phyloP scores from a whole-genome alignment of 257 asterid species.

The Mitragyna speciosa region DNA sequence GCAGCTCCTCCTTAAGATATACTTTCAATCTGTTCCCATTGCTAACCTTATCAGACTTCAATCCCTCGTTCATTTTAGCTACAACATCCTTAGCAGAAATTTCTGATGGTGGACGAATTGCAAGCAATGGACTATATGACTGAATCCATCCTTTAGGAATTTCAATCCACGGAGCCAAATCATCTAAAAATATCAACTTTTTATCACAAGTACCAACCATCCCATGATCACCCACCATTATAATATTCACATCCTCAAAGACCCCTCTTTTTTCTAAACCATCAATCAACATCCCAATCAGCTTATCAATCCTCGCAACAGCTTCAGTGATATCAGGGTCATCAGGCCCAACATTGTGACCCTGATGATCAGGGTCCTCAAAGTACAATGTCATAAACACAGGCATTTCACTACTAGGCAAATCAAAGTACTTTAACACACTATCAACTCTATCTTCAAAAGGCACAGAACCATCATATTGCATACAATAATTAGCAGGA shows the following conservation, averaged over 20 bases:
- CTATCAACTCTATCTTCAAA: conserved; percentile 68
- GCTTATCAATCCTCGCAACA: conserved; percentile 38
- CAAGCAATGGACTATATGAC: conserved; percentile 55
- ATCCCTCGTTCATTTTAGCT: conserved; percentile 61
- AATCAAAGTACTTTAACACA: conserved; percentile 60
- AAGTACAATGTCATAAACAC: conserved; percentile 63
- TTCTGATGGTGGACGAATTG: conserved; percentile 50
- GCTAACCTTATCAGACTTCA: conserved; percentile 49
- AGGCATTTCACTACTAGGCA: conserved; percentile 54
- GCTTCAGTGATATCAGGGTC: conserved; percentile 61
- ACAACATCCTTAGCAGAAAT: conserved; percentile 43
- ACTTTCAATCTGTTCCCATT: conserved; percentile 63
- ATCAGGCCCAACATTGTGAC: conserved; percentile 73
- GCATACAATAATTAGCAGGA: conserved; percentile 41
- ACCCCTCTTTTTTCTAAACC: conserved; percentile 62
- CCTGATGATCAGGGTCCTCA: conserved; percentile 79
- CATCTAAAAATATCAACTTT: conserved; percentile 58
- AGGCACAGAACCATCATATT: conserved; percentile 60
- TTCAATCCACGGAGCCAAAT: conserved; percentile 49
- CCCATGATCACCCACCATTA: conserved; percentile 75
- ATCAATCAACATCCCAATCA: conserved; percentile 55
- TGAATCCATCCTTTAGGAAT: conserved; percentile 62
- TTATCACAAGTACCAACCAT: conserved; percentile 79
- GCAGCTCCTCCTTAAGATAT: conserved; percentile 69
- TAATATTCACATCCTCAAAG: conserved; percentile 58